A percentile compares a stretch with the other conserved stretches of the same genome.
phyloP scores from a whole-genome alignment of 2,329 filamentous ascomycete genomes.

The Beauveria caledonica region DNA sequence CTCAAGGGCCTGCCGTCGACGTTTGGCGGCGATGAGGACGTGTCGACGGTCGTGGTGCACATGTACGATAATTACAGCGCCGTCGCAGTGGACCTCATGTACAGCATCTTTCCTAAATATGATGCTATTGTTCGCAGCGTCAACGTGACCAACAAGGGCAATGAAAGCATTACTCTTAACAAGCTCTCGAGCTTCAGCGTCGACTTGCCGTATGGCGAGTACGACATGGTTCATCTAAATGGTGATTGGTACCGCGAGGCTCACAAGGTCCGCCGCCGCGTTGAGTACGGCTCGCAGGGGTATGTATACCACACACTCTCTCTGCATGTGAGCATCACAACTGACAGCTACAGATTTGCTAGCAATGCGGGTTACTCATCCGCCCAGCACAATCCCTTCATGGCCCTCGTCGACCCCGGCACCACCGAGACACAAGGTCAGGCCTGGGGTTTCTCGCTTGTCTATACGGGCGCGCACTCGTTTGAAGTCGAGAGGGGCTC shows the following conservation, averaged over 20 bases:
- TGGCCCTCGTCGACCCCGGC: conserved; percentile 45
- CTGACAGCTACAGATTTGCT: conserved; percentile 38
- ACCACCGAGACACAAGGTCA: conserved; percentile 54
- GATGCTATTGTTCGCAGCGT: conserved; percentile 56
- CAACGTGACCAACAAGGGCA: conserved; percentile 51
- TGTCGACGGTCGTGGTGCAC: conserved; percentile 49
- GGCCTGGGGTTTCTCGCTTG: conserved; percentile 56
- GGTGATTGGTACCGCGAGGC: conserved; percentile 57
- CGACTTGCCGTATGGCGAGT: conserved; percentile 50
- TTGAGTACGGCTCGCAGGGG: conserved; percentile 50
- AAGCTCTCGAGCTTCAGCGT: conserved; percentile 53
- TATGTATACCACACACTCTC: conserved; percentile 19
- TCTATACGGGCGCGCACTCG: conserved; percentile 56
- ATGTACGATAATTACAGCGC: conserved; percentile 51
- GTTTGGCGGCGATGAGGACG: conserved; percentile 46
- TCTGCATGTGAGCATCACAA: too few relatives aligned
- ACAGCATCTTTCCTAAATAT: conserved; percentile 54
- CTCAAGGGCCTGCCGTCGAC: conserved; percentile 51
- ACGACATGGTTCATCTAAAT: conserved; percentile 53
- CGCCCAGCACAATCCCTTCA: conserved; percentile 57
- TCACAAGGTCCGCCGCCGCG: conserved; percentile 42
- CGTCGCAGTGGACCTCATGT: conserved; percentile 49
- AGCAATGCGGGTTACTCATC: conserved; percentile 55
- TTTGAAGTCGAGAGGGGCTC: conserved; percentile 55
- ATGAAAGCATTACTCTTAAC: conserved; percentile 43